phyloP scores from a whole-genome alignment of 2,329 filamentous ascomycete genomes.

The Ampelomyces quisqualis region DNA sequence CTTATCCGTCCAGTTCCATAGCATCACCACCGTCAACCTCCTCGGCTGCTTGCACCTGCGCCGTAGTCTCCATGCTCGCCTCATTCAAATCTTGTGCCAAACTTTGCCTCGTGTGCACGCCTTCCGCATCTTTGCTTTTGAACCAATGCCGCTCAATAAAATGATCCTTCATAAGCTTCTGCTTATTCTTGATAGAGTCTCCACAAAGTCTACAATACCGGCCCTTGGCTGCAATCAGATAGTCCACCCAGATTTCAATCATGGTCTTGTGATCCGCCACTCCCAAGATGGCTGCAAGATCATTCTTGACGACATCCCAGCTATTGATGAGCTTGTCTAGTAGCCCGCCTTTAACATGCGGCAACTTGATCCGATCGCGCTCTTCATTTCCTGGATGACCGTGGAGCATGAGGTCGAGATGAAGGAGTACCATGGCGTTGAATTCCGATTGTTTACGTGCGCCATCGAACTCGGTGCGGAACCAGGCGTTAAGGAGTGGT shows the following conservation, averaged over 20 bases:
- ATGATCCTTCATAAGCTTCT: conserved; percentile 9
- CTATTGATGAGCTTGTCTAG: conserved; percentile 6
- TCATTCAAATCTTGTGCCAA: background rate
- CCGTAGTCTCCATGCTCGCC: too few species aligned
- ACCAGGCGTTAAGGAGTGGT: conserved; percentile 15
- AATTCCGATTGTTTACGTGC: conserved; percentile 11
- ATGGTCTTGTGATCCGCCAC: conserved; percentile 4
- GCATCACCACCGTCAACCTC: background rate
- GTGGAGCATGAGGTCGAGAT: conserved; percentile 11
- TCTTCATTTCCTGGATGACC: conserved; percentile 9
- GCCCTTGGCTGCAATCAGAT: conserved; percentile 8
- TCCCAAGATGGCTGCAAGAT: conserved; percentile 10
- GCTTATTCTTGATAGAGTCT: conserved; percentile 3
- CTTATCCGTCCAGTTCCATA: background rate
- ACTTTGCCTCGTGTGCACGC: background rate
- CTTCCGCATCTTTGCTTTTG: background rate
- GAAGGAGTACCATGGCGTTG: conserved; percentile 2
- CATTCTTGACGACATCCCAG: conserved; percentile 19
- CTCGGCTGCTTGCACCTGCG: background rate
- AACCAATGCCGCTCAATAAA: conserved; percentile 17
- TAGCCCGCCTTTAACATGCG: conserved; percentile 2
- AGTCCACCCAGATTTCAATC: conserved; percentile 9
- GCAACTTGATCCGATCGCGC: conserved; percentile 1
- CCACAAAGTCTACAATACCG: conserved; percentile 16
- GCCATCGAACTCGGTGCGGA: conserved; percentile 15